phyloP scores from a whole-genome alignment of 2,329 filamentous ascomycete genomes.

The Botryotinia globosa region DNA sequence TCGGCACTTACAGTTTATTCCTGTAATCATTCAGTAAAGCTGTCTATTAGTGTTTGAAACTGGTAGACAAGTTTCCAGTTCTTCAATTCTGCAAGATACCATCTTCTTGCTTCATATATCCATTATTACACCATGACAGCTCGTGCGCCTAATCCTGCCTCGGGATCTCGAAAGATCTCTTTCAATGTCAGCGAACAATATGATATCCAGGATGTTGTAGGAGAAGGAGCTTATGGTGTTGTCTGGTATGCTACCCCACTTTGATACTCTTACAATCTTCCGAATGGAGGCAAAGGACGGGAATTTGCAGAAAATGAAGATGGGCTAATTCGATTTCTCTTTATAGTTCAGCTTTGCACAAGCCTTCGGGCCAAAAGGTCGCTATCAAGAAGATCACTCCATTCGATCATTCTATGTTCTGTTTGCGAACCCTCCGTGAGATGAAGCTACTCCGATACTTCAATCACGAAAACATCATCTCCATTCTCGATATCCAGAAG shows the following conservation, averaged over 20 bases:
- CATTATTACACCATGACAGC: constrained; percentile 40
- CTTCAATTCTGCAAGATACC: constrained; percentile 4
- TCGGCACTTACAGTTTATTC: background rate
- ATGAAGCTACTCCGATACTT: constrained; percentile 99
- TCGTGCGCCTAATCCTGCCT: constrained; percentile 49
- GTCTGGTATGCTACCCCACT: constrained; percentile 67
- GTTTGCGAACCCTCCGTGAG: constrained; percentile 89
- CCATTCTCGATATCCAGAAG: constrained; percentile 98
- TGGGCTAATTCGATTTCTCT: constrained; percentile 13
- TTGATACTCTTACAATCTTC: constrained; percentile 1
- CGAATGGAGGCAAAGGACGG: background rate
- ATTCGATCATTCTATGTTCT: constrained; percentile 99
- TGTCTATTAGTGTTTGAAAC: background rate
- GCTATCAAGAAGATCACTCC: constrained; percentile 99
- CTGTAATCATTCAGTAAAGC: constrained; percentile 7
- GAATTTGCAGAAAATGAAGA: background rate
- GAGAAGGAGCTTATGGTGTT: constrained; percentile 96
- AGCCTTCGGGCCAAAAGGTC: constrained; percentile 96
- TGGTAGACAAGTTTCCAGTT: constrained; percentile 9
- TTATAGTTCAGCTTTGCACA: constrained; percentile 87
- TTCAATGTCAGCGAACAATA: constrained; percentile 99
- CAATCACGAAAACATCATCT: constrained; percentile 99
- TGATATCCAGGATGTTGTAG: constrained; percentile 98
- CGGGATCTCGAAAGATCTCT: constrained; percentile 86
- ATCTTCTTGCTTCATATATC: background rate